Base-by-base conservation (phyloP, 805 yeast genomes). In the Saccharomyces jurei region DNA sequence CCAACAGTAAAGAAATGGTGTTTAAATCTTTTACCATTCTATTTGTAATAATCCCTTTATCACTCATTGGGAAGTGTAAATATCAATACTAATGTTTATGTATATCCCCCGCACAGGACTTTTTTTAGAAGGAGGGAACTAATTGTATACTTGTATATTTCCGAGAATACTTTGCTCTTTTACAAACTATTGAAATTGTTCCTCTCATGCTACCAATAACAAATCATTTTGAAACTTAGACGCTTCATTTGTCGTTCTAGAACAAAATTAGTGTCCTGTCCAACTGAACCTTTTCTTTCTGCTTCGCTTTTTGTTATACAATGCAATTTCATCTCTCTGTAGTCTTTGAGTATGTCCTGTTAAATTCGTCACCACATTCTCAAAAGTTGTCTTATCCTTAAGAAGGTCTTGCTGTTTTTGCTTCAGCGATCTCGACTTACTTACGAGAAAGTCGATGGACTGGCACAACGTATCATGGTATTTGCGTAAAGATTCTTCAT, bases 281-380 rank as follows among this genome's bases (percentile, higher is more conserved):
- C 64, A 61, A 26, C 61, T 55, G 49, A 59, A 57, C 49, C 56
- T 56, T 50, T 57, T 56, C 48, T 50, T 58, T 28, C 58, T 58
- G 5, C 60, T 58, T 50, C 69, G 70, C 56, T 69, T 71, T 59
- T 71, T 72, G 51, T 72, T 62, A 50, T 63, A 63, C 48, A 65
- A 60, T 46, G 74, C 70, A 14, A 73, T 68, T 59, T 75, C 78
- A 54, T 72, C 74, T 53, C 92, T 75, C 61, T 87, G 79, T 51
- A 86, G 62, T 62, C 88, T 81, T 68, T 94, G 97, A 6, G 96
- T 87, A 66, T 91, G 90, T 6, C 96, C 97, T 14, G 91, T 87
- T 61, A 91, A 73, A 62, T 89, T 90, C 65, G 89, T 96, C 46
- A 94, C 90, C 60, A 94, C 96, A 2, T 85, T 78, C 61, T 92